These are phyloP conservation scores for Psidium guajava DNA, from an alignment of 345 rosid species.

Conservation along the genomic window DNA sequence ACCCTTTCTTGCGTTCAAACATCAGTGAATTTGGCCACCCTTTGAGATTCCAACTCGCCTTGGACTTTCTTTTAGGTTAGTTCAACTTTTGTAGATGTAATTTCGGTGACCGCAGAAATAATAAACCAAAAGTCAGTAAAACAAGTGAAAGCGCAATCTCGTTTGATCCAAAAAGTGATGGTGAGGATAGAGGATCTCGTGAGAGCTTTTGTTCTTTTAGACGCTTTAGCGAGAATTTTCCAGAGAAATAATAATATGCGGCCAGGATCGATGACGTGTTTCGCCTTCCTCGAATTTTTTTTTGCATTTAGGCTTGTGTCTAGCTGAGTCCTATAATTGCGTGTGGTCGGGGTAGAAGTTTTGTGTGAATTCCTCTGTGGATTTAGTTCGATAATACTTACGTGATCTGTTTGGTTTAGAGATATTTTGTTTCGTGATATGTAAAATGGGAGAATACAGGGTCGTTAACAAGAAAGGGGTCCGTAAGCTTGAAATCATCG, in stretches of 20 bases:
- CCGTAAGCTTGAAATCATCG: background rate
- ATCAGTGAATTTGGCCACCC: background rate
- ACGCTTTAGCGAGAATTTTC: background rate
- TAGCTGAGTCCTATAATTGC: background rate
- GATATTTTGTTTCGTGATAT: background rate
- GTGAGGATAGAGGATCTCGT: background rate
- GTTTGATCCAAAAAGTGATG: background rate
- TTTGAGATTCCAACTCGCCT: background rate
- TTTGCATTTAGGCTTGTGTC: background rate
- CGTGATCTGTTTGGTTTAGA: background rate
- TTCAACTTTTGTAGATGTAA: background rate
- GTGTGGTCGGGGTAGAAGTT: no score
- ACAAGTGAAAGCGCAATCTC: background rate
- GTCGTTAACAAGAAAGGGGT: background rate
- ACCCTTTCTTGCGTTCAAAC: background rate
- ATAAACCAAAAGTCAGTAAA: background rate
- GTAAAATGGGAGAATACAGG: background rate
- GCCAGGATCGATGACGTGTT: background rate
- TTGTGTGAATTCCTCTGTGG: background rate
- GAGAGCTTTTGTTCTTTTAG: background rate
- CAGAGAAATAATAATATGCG: background rate
- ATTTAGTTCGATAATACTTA: background rate
- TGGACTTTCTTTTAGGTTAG: background rate
- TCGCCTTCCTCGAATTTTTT: background rate
- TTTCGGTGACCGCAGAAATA: background rate